Evolutionary conservation across 768 basidiomycete genomes (phyloP).

Genomic region (Sporobolomyces pararoseus): DNA sequence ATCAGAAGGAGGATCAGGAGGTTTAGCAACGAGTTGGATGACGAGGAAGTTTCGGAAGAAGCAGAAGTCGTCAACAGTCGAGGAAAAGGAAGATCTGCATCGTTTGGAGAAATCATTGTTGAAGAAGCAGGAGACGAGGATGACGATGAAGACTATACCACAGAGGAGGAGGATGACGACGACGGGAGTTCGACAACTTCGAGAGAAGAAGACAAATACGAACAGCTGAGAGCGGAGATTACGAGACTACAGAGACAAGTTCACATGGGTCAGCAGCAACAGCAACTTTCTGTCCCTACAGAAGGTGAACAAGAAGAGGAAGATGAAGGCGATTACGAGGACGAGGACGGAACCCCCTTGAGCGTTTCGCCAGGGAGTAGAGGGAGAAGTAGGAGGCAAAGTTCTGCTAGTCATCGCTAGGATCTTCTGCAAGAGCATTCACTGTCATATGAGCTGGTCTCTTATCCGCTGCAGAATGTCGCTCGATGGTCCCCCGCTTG

Average conservation of each 20-base stretch:
- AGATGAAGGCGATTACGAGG: background rate
- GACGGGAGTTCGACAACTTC: constrained; percentile 11
- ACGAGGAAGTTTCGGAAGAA: background rate
- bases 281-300: background rate
- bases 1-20: constrained; percentile 3
- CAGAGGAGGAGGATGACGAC: background rate
- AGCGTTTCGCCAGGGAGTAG: constrained; percentile 21
- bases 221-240: background rate
- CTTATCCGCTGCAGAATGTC: too few relatives aligned
- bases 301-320: background rate
- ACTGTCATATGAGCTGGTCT: too few relatives aligned
- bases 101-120: background rate
- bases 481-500: too few relatives aligned
- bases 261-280: background rate
- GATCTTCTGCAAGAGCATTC: too few relatives aligned
- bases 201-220: constrained; percentile 14
- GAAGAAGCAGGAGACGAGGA: constrained; percentile 1
- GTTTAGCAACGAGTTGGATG: background rate
- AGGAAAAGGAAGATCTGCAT: background rate
- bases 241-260: constrained; percentile 1
- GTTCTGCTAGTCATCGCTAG: background rate
- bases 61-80: background rate
- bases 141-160: background rate
- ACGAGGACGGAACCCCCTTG: constrained; percentile 13
- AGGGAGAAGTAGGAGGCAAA: constrained; percentile 6